Percentiles rank a stretch among this genome's conserved stretches.
Conservation (phyloP, 148 eudicot species). For the Rheum nobile region DNA sequence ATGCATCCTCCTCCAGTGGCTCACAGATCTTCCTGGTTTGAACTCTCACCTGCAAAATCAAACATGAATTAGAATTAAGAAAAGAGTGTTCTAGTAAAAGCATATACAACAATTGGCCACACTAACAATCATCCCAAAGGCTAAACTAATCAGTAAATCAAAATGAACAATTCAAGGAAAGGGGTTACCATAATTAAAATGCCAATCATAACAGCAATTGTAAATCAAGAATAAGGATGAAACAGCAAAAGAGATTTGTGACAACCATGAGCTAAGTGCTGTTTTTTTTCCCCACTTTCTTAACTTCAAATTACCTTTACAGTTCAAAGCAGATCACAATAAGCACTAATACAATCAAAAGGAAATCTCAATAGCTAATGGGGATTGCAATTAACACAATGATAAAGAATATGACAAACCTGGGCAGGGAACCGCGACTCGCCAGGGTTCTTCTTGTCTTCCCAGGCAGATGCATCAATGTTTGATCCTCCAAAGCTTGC, state of each 20-base stretch:
- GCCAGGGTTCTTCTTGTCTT: slow-evolving; percentile 94
- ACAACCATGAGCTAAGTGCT: not conserved
- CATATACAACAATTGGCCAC: not conserved
- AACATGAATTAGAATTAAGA: not conserved
- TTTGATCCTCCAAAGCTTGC: slow-evolving; percentile 97
- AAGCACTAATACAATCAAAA: not conserved
- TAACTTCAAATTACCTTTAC: not conserved
- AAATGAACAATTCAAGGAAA: too few species aligned
- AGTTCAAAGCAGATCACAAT: not conserved
- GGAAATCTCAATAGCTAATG: not conserved
- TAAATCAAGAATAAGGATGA: too few species aligned
- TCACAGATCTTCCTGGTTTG: slow-evolving; percentile 78
- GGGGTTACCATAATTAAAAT: not conserved
- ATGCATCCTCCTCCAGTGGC: slow-evolving; percentile 91
- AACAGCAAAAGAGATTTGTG: too few species aligned
- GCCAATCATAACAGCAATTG: not conserved
- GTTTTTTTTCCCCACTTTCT: not conserved
- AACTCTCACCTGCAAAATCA: slow-evolving; percentile 52
- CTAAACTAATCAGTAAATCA: not conserved
- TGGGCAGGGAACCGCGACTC: slow-evolving; percentile 99
- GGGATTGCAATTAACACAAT: not conserved
- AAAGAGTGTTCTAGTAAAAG: not conserved
- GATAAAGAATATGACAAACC: slow-evolving; percentile 25
- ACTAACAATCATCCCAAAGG: not conserved
- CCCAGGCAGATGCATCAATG: slow-evolving; percentile 93